Percentiles rank a stretch among this genome's conserved stretches.
phyloP scores from a whole-genome alignment of 192 early-diverging fungal species.

The Oehlia diaphana region DNA sequence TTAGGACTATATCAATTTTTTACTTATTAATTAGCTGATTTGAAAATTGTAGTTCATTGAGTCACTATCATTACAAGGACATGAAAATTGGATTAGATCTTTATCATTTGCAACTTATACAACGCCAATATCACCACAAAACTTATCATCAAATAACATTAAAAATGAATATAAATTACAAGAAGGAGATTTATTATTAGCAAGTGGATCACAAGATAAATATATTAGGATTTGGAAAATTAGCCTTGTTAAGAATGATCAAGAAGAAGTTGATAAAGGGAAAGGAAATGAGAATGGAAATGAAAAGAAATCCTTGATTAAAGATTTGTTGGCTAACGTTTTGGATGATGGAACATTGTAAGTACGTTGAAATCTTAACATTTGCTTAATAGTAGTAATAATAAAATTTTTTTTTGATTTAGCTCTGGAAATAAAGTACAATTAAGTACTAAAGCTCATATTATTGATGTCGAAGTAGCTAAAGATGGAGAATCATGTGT shows the following conservation, averaged over 20 bases:
- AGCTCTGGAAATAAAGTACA: slow-evolving; percentile 58
- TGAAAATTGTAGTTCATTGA: slow-evolving; percentile 56
- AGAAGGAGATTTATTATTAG: slow-evolving; percentile 82
- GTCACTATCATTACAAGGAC: slow-evolving; percentile 72
- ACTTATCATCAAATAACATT: slow-evolving; percentile 10
- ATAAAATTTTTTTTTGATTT: neutral
- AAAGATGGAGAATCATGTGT: neutral
- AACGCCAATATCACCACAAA: slow-evolving; percentile 13
- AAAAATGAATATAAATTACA: slow-evolving; percentile 53
- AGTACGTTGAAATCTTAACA: neutral
- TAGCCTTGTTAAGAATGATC: slow-evolving; percentile 34
- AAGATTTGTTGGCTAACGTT: neutral
- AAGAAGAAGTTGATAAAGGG: neutral
- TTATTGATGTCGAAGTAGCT: slow-evolving; percentile 56
- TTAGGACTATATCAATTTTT: neutral
- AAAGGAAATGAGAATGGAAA: neutral
- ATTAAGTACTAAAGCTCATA: slow-evolving; percentile 83
- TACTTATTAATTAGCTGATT: neutral
- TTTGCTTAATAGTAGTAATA: neutral
- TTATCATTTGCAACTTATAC: slow-evolving; percentile 72
- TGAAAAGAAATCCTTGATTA: neutral
- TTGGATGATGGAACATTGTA: neutral
- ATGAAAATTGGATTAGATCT: slow-evolving; percentile 91
- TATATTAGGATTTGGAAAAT: slow-evolving; percentile 92
- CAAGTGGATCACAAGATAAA: slow-evolving; percentile 88